These are phyloP conservation scores for Curvularia verruculosa DNA, from an alignment of 2,329 filamentous ascomycete genomes.

Conservation along the genomic window DNA sequence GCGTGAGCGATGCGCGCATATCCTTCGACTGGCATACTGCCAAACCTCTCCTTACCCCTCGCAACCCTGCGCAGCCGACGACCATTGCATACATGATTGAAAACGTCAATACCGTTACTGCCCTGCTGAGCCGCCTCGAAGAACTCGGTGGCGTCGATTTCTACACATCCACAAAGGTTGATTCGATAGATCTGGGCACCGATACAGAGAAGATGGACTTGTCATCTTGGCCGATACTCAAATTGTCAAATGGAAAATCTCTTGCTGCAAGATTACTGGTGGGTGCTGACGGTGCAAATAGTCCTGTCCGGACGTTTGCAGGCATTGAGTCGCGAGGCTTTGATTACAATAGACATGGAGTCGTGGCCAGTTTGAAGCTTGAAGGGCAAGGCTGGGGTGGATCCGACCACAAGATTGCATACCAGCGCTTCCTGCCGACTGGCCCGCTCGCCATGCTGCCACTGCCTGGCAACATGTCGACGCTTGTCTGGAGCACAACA, in stretches of 20 bases:
- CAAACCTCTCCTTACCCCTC: slow-evolving; percentile 43
- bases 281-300: slow-evolving; percentile 93
- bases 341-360: slow-evolving; percentile 89
- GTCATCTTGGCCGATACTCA: slow-evolving; percentile 84
- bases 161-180: slow-evolving; percentile 78
- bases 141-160: slow-evolving; percentile 71
- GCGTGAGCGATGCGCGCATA: slow-evolving; percentile 83
- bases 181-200: slow-evolving; percentile 77
- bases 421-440: slow-evolving; percentile 92
- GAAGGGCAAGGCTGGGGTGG: slow-evolving; percentile 56
- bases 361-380: slow-evolving; percentile 86
- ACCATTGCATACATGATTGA: slow-evolving; percentile 97
- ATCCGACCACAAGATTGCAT: slow-evolving; percentile 71
- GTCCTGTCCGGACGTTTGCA: slow-evolving; percentile 87
- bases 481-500: slow-evolving; percentile 94
- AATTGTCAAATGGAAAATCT: slow-evolving; percentile 68
- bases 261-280: slow-evolving; percentile 85
- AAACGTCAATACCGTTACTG: slow-evolving; percentile 86
- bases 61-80: slow-evolving; percentile 53
- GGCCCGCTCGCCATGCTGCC: slow-evolving; percentile 92
- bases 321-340: slow-evolving; percentile 85
- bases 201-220: slow-evolving; percentile 73
- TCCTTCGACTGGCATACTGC: slow-evolving; percentile 77
- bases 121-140: slow-evolving; percentile 72
- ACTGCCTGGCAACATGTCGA: slow-evolving; percentile 80